These are phyloP conservation scores for Fusarium continuum DNA, from an alignment of 2,329 filamentous ascomycete species.

Conservation along the genomic window DNA sequence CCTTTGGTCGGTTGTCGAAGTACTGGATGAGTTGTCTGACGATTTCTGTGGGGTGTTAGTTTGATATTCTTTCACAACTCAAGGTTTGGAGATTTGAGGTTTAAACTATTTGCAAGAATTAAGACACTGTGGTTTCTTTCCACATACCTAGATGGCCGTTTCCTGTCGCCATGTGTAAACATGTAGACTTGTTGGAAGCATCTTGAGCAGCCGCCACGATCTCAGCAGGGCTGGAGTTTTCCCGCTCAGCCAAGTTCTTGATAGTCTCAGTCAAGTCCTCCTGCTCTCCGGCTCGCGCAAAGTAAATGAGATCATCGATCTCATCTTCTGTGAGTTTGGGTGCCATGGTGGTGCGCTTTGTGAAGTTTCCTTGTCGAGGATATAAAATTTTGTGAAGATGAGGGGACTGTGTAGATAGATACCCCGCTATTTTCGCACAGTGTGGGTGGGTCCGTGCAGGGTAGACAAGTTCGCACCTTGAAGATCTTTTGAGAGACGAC, in stretches of 20 bases:
- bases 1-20: slow-evolving; percentile 53
- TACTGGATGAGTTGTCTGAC: slow-evolving; percentile 56
- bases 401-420: slow-evolving; percentile 51
- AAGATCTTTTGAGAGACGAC: not conserved
- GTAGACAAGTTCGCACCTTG: slow-evolving; percentile 23
- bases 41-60: slow-evolving; percentile 50
- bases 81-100: rapidly evolving
- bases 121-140: rapidly evolving
- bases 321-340: slow-evolving; percentile 76
- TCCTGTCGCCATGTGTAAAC: slow-evolving; percentile 89
- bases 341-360: slow-evolving; percentile 51
- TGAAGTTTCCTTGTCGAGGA: slow-evolving; percentile 24
- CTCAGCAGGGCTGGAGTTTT: slow-evolving; percentile 66
- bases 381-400: slow-evolving; percentile 48
- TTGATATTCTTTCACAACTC: not conserved
- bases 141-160: slow-evolving; percentile 83
- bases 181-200: slow-evolving; percentile 75
- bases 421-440: slow-evolving; percentile 51
- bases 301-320: slow-evolving; percentile 92
- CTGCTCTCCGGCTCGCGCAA: slow-evolving; percentile 80
- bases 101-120: rapidly evolving
- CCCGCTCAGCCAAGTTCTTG: slow-evolving; percentile 67
- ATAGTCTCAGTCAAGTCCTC: slow-evolving; percentile 71
- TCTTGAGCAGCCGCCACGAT: slow-evolving; percentile 78
- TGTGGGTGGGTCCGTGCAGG: slow-evolving; percentile 37